Percentiles rank a stretch among this genome's conserved stretches.
phyloP scores from a whole-genome alignment of 1,284 basidiomycete species.

The Tausonia pullulans region DNA sequence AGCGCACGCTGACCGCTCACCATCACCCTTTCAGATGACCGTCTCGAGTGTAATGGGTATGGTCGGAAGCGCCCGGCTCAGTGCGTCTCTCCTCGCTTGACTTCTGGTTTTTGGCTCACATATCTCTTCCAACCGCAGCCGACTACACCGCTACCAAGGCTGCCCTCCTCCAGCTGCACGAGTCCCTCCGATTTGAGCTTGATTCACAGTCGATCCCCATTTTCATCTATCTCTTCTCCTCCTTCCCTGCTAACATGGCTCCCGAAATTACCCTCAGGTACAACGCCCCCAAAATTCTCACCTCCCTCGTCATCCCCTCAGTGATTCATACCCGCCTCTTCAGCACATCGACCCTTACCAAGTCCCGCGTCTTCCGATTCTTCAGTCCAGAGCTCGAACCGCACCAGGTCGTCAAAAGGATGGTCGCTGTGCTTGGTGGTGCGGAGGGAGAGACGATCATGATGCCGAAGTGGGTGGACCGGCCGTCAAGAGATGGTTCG shows the following conservation, averaged over 20 bases:
- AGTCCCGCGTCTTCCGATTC: conserved; percentile 49
- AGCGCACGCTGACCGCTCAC: background rate
- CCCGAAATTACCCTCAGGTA: conserved; percentile 42
- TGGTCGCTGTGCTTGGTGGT: conserved; percentile 65
- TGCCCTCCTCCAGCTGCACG: conserved; percentile 60
- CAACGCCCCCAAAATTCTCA: conserved; percentile 58
- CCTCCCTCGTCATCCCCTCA: conserved; percentile 67
- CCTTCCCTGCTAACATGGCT: background rate
- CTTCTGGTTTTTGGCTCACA: conserved; percentile 6
- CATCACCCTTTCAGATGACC: conserved; percentile 46
- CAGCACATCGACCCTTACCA: conserved; percentile 45
- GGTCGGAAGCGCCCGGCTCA: conserved; percentile 63
- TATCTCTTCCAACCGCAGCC: conserved; percentile 39
- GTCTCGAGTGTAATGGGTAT: conserved; percentile 70
- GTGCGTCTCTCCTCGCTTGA: conserved; percentile 40
- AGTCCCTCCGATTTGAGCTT: conserved; percentile 71
- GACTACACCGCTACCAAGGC: conserved; percentile 86
- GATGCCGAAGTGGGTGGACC: conserved; percentile 41
- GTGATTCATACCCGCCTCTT: conserved; percentile 67
- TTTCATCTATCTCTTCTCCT: background rate
- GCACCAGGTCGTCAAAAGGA: conserved; percentile 59
- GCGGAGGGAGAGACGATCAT: conserved; percentile 59
- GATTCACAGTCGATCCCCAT: conserved; percentile 48
- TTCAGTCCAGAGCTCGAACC: conserved; percentile 62
- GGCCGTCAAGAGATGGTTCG: conserved; percentile 21